Evolutionary conservation across 2,329 filamentous ascomycete species (phyloP), one percentile per base, ranked within the genome.

Genomic region (Zymoseptoria pseudotritici): DNA sequence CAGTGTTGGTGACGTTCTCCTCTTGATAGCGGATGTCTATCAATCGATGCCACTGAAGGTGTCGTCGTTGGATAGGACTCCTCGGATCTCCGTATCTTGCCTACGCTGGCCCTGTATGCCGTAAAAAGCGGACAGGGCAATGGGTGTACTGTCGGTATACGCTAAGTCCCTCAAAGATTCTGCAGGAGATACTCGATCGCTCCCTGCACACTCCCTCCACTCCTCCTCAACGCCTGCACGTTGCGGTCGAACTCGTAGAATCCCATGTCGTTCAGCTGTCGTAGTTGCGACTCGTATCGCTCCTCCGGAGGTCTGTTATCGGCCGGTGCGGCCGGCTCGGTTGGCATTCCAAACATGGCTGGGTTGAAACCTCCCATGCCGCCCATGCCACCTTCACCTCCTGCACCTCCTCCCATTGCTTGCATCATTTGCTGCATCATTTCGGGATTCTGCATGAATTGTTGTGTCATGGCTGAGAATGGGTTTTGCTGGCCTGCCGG

Each of bases 201-300:
- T 10, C 93, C 94, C 73, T 97, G 91, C 50, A 97, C 94, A 73
- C 90, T 97, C 10, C 94, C 94, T 8, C 94, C 94, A 61, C 90
- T 90, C 69, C 93, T 84, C 74, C 93, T 83, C 55, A 99, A 78
- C 4, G 94, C 94, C 58, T 89, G 86, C 31, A 99, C 85, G 68
- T 99, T 99, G 67, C 89, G 80, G 56, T 99, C 93, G 71, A 97
- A 99, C 72, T 99, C 92, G 73, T 86, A 96, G 77, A 99, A 99
- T 2, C 94, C 94, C 94, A 99, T 99, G 66, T 97, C 94, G 74
- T 99, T 99, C 63, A 99, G 78, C 77, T 97, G 91, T 61, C 91
- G 82, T 55, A 99, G 80, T 76, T 99, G 93, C 31, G 90, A 86
- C 2, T 89, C 91, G 69, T 96, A 99, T 61, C 90, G 82, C 76